Base-by-base conservation (phyloP, 495 filamentous ascomycete genomes). In the Trichocladium uniseriatum region DNA sequence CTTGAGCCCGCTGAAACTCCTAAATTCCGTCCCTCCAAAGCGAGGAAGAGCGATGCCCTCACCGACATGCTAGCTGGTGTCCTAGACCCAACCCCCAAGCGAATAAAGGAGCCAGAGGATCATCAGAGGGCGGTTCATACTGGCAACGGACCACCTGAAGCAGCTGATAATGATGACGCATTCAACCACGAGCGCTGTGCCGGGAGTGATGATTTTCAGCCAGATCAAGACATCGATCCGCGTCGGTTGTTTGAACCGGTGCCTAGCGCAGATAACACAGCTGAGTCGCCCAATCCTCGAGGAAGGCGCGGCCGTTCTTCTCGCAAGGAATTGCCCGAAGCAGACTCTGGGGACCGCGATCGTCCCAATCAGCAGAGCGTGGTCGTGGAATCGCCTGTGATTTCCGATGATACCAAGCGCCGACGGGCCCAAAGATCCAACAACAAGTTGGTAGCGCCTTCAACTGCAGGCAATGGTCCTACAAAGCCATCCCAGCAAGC, bases 1-100 rank as follows among this genome's bases (percentile, higher is more conserved):
- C 36, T 45, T 15, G 49, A 52, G 20, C 27, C 13, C 28, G 24
- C 37, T 6, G 19, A 27, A 6, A 52, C 43, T 5, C 49, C 49
- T 5, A 16, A 19, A 7, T 9, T 4, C 11, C 38, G 20, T 5
- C 18, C 43, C 5, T 41, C 41, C 2, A 47, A 43, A n/a, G 13
- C 37, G 1, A 37, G 9, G 11, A 45, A 36, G 8, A 51, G 37
- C 7, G 53, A 55, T 11, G 36, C 43, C 2, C 21, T 55, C 22
- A 38, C 43, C 18, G 48, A 43, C 3, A 32, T 55, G 24, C 42
- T 55, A 2, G 31, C 14, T 6, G 28, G 20, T 21, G 20, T 45
- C 9, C 21, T 50, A 14, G 43, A 51, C 6, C 21, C n/a, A 22
- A 20, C 52, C 4, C 44, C 43, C 15, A 43, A 5, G n/a, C 49